phyloP scores from a whole-genome alignment of 306 rosid genomes.

The Clitoria ternatea region DNA sequence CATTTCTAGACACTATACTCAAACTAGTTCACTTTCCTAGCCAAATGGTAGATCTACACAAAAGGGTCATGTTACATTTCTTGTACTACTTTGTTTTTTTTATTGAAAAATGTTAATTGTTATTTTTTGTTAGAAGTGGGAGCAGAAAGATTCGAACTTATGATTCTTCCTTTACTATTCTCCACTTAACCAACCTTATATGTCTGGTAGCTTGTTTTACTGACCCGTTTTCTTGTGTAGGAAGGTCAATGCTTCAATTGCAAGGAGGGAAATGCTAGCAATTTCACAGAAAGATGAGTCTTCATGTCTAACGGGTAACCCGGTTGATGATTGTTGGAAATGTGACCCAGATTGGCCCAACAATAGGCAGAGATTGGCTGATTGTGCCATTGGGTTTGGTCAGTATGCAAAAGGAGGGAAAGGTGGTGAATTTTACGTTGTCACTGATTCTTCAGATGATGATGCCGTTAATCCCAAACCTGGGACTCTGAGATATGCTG shows the following conservation, averaged over 20 bases:
- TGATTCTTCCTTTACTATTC: no score
- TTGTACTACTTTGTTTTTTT: background rate
- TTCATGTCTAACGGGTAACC: slow-evolving; percentile 81
- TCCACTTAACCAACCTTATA: no score
- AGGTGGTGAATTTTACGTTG: slow-evolving; percentile 74
- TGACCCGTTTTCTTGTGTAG: slow-evolving; percentile 21
- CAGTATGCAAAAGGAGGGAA: slow-evolving; percentile 91
- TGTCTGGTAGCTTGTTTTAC: no score
- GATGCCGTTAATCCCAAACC: slow-evolving; percentile 81
- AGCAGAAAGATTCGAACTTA: no score
- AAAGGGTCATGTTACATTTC: background rate
- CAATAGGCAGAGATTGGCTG: slow-evolving; percentile 79
- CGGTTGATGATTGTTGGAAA: slow-evolving; percentile 98
- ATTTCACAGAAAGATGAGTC: slow-evolving; percentile 28
- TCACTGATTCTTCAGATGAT: slow-evolving; percentile 74
- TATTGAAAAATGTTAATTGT: no score
- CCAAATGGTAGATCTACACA: slow-evolving; percentile 11
- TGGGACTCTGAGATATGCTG: slow-evolving; percentile 77
- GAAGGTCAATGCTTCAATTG: slow-evolving; percentile 78
- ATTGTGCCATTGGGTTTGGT: slow-evolving; percentile 94
- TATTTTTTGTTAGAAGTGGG: no score
- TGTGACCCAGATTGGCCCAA: slow-evolving; percentile 95
- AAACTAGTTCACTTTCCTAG: slow-evolving; percentile 12
- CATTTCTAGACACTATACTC: background rate
- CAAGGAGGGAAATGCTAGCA: slow-evolving; percentile 65